phyloP scores from a whole-genome alignment of 352 stramenopile species.

The Phytophthora cryptogea region DNA sequence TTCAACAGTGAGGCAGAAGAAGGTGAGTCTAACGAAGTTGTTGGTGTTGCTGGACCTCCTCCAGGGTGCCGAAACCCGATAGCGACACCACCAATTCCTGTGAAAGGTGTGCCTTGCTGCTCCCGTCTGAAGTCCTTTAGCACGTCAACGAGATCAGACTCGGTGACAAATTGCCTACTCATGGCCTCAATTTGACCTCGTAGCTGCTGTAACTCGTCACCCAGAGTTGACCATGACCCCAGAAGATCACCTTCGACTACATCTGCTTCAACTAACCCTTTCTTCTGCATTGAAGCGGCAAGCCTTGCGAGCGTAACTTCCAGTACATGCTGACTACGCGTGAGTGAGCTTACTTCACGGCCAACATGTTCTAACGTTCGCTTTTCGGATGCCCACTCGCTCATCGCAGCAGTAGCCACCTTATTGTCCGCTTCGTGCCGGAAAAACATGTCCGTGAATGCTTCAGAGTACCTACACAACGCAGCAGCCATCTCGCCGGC shows the following conservation, averaged over 20 bases:
- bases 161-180: slow-evolving; percentile 55
- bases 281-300: slow-evolving; percentile 25
- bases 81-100: slow-evolving; percentile 20
- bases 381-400: slow-evolving; percentile 37
- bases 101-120: slow-evolving; percentile 18
- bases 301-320: slow-evolving; percentile 37
- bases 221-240: slow-evolving; percentile 19
- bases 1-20: slow-evolving; percentile 20
- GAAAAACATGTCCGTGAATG: slow-evolving; percentile 60
- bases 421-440: slow-evolving; percentile 33
- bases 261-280: background rate
- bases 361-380: slow-evolving; percentile 48
- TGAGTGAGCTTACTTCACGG: slow-evolving; percentile 46
- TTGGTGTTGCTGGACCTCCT: slow-evolving; percentile 7
- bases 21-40: slow-evolving; percentile 12
- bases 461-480: slow-evolving; percentile 58
- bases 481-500: slow-evolving; percentile 40
- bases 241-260: slow-evolving; percentile 7
- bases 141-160: slow-evolving; percentile 45
- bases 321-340: slow-evolving; percentile 46
- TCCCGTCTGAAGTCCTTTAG: slow-evolving; percentile 46
- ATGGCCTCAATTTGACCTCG: slow-evolving; percentile 43
- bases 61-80: slow-evolving; percentile 38
- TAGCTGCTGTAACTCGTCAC: slow-evolving; percentile 45
- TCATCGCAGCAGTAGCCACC: slow-evolving; percentile 30